Evolutionary conservation across 2,329 filamentous ascomycete genomes (phyloP), one percentile per base, ranked within the genome.

Genomic region (Beauveria bassiana): DNA sequence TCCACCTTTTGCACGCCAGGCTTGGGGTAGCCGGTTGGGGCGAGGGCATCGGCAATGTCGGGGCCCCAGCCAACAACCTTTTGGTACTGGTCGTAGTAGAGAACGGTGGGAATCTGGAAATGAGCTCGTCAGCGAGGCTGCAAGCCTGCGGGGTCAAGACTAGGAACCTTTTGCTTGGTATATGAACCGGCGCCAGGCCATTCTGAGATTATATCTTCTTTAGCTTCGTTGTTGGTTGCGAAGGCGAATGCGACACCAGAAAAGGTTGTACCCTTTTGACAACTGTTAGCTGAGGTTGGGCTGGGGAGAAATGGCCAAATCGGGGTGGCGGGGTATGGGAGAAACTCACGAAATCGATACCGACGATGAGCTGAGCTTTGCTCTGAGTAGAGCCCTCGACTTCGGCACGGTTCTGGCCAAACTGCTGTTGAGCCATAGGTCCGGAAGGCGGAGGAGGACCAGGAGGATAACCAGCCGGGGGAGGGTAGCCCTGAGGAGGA

Each of bases 21-120:
- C 80, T 98, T 98, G 68, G 95, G 95, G 75, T 98, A 98, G 65
- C 95, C 95, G 46, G 95, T 98, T 34, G 95, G 95, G 59, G 95
- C 93, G 66, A 98, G 84, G 66, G 95, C 95, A 77, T 98, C 93
- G 64, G 95, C 91, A 70, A 98, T 98, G 80, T 99, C 95, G 62
- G 93, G 93, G 65, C 95, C 95, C 95, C 95, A 99, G 69, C 95
- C 95, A n/a, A 98, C 95, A 54, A 99, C 95, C 76, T 98, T 97
- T 72, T 99, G 95, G 75, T 97, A 96, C 77, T 98, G 93, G 73
- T 99, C 95, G 73, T 99, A 99, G 80, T 99, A 99, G 64, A 99
- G 85, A n/a, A 99, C 95, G 16, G 95, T 98, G 18, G 95, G 95
- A 69, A 99, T 98, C 95, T 96, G 70, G 31, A 24, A 42, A n/a